phyloP scores from a whole-genome alignment of 768 basidiomycete genomes.

The Cystobasidium onofrii region DNA sequence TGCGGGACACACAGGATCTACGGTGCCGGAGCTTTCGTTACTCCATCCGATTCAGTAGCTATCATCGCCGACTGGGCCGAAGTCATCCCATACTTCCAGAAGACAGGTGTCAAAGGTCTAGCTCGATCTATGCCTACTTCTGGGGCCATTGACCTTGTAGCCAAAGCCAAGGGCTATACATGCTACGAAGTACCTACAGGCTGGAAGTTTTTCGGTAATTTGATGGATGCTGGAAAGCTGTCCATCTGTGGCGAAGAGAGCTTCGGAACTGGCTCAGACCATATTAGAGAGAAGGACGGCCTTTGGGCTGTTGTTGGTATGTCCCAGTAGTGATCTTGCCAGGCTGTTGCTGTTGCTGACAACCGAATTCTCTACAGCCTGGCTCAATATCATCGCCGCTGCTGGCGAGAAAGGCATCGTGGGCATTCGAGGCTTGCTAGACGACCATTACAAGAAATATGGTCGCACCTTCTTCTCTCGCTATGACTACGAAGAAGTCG shows the following conservation, averaged over 20 bases:
- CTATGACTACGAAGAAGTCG: slow-evolving; percentile 98
- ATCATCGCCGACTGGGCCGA: slow-evolving; percentile 96
- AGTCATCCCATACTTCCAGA: slow-evolving; percentile 81
- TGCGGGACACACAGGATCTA: slow-evolving; percentile 76
- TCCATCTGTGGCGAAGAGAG: slow-evolving; percentile 99
- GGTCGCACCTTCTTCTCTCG: slow-evolving; percentile 96
- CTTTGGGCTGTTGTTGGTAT: slow-evolving; percentile 93
- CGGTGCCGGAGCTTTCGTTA: slow-evolving; percentile 94
- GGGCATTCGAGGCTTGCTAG: slow-evolving; percentile 76
- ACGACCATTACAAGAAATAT: slow-evolving; percentile 79
- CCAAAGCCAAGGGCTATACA: slow-evolving; percentile 83
- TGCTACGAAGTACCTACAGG: slow-evolving; percentile 96
- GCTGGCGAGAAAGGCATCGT: slow-evolving; percentile 60
- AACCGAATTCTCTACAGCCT: slow-evolving; percentile 54
- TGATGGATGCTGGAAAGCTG: slow-evolving; percentile 96
- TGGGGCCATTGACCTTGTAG: slow-evolving; percentile 92
- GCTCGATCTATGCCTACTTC: slow-evolving; percentile 96
- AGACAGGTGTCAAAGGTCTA: slow-evolving; percentile 83
- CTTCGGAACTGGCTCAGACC: slow-evolving; percentile 99
- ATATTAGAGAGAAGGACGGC: slow-evolving; percentile 98
- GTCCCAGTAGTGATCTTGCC: slow-evolving; percentile 47
- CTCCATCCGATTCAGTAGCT: slow-evolving; percentile 92
- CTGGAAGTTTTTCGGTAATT: slow-evolving; percentile 99
- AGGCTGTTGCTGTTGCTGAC: neutral
- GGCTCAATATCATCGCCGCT: slow-evolving; percentile 87